These are phyloP conservation scores for Daldinia caldariorum DNA, from an alignment of 495 filamentous ascomycete species.

Conservation along the genomic window DNA sequence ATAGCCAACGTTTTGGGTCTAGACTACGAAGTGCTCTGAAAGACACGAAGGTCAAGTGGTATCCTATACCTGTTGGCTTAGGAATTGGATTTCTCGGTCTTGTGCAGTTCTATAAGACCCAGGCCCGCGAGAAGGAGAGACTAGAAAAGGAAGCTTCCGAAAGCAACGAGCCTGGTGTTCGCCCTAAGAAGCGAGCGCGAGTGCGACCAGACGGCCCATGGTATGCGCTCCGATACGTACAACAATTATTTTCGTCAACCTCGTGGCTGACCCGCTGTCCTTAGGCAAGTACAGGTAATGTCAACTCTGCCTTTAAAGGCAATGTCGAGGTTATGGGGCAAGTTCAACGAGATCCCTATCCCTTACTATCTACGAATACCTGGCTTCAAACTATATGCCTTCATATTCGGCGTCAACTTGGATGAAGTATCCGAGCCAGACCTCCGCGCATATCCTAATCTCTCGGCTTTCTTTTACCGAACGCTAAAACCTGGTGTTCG, in stretches of 20 bases:
- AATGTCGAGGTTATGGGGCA: conserved; percentile 90
- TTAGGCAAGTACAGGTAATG: conserved; percentile 93
- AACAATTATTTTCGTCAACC: conserved; percentile 8
- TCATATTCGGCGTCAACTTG: conserved; percentile 91
- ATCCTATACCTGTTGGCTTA: conserved; percentile 91
- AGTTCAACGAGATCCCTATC: conserved; percentile 91
- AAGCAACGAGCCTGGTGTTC: conserved; percentile 45
- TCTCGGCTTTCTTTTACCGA: conserved; percentile 97
- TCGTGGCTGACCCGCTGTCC: conserved; percentile 24
- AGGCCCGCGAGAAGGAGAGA: conserved; percentile 65
- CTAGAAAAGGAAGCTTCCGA: conserved; percentile 62
- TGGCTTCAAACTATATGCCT: conserved; percentile 95
- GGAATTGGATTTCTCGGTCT: conserved; percentile 88
- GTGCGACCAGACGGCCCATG: conserved; percentile 90
- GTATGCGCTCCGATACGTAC: conserved; percentile 54
- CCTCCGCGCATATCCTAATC: conserved; percentile 87
- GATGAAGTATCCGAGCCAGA: conserved; percentile 88
- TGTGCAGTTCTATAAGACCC: conserved; percentile 82
- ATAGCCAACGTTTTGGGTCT: conserved; percentile 54
- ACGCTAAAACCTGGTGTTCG: conserved; percentile 87
- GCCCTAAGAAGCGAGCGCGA: conserved; percentile 71
- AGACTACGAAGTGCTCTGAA: conserved; percentile 57
- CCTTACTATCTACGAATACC: conserved; percentile 90
- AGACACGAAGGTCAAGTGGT: conserved; percentile 87
- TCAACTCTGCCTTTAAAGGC: conserved; percentile 95